Percentiles rank a stretch among this genome's conserved stretches.
These are phyloP conservation scores for Beauveria sp. DNA, from an alignment of 2,329 filamentous ascomycete species.

Conservation along the genomic window DNA sequence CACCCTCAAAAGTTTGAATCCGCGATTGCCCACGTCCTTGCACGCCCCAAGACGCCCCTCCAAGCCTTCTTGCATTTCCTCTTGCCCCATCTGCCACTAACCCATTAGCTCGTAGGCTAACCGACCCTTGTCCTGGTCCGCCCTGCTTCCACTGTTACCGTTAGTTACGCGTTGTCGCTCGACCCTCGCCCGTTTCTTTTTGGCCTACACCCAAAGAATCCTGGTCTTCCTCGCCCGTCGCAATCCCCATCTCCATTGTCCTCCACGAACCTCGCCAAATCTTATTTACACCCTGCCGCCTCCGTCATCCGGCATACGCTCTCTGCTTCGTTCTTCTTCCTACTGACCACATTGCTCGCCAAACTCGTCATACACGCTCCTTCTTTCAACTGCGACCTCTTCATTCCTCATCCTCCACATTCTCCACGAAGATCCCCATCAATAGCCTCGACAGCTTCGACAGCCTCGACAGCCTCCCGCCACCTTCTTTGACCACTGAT, in stretches of 20 bases:
- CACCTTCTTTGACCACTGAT: not conserved
- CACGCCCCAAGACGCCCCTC: not conserved
- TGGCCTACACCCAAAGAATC: not conserved
- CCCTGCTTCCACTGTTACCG: not conserved
- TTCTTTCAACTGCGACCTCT: not conserved
- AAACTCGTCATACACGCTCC: not conserved
- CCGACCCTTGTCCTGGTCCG: not conserved
- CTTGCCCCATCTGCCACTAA: slow-evolving; percentile 2
- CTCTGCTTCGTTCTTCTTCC: not conserved
- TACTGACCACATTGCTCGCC: not conserved
- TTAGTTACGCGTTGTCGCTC: not conserved
- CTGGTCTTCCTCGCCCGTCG: not conserved
- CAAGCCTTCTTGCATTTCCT: no score
- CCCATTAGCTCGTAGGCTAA: not conserved
- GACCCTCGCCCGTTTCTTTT: not conserved
- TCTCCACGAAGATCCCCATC: not conserved
- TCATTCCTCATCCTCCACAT: not conserved
- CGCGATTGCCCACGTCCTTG: slow-evolving; percentile 1
- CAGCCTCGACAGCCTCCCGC: not conserved
- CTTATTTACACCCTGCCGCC: slow-evolving; percentile 7
- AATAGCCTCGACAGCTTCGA: not conserved
- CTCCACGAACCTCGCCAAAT: not conserved
- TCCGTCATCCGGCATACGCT: not conserved
- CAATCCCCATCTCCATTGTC: not conserved
- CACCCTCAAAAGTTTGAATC: slow-evolving; percentile 8